Evolutionary conservation across 1,284 basidiomycete genomes (phyloP).

Genomic region (Pseudozyma pruni): DNA sequence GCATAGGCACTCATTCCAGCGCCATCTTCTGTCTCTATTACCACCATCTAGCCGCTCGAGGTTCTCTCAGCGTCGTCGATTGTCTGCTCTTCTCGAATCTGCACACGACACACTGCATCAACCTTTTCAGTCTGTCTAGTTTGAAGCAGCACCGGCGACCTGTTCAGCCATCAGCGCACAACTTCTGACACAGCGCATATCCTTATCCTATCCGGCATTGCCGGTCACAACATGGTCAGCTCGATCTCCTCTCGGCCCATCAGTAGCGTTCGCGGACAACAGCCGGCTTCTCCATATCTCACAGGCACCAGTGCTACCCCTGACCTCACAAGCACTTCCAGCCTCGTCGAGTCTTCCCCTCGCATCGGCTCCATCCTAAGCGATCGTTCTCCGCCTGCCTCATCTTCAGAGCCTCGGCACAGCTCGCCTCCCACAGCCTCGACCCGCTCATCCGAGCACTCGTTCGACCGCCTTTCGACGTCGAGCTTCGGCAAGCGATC

Average conservation of each 20-base stretch:
- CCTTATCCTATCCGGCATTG: conserved; percentile 18
- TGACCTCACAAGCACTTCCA: conserved; percentile 3
- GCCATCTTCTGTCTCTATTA: no score
- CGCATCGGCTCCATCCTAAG: conserved; percentile 19
- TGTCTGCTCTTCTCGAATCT: no score
- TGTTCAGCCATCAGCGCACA: neutral
- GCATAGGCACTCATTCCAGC: no score
- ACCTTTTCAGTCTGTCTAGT: no score
- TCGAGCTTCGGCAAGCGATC: conserved; percentile 35
- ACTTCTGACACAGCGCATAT: neutral
- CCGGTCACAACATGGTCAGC: conserved; percentile 44
- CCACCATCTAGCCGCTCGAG: no score
- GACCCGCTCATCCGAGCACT: conserved; percentile 35
- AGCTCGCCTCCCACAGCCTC: conserved; percentile 34
- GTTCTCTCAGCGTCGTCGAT: no score
- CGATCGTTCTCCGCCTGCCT: conserved; percentile 12
- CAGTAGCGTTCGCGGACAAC: conserved; percentile 45
- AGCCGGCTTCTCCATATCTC: conserved; percentile 21
- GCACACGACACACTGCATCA: no score
- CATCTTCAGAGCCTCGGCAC: conserved; percentile 29
- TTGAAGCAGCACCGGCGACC: no score
- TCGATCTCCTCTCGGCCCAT: conserved; percentile 33
- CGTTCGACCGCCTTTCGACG: conserved; percentile 33
- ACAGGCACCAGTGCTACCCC: conserved; percentile 18
- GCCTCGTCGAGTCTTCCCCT: conserved; percentile 16